Conservation (phyloP, 169 alveolate species). For the Plasmodium gallinaceum region DNA sequence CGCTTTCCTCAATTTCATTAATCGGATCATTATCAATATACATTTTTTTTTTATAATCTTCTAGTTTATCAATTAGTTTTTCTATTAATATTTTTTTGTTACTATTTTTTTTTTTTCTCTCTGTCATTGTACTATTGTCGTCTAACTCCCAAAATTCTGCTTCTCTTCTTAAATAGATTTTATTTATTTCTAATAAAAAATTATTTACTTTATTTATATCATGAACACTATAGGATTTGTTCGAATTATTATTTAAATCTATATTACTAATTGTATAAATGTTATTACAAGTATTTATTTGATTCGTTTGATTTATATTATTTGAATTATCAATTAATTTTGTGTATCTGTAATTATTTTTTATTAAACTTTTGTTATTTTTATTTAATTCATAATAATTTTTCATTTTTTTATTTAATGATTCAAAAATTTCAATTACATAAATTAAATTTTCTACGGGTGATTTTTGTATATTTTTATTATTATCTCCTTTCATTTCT, state of each 20-base stretch:
- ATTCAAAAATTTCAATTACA: constrained; percentile 25
- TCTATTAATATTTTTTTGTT: constrained; percentile 36
- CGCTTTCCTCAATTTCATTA: constrained; percentile 81
- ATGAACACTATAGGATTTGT: not conserved
- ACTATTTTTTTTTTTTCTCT: constrained; percentile 10
- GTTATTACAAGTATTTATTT: not conserved
- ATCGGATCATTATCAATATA: constrained; percentile 84
- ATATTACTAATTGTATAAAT: not conserved
- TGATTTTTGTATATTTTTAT: not conserved
- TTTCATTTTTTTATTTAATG: constrained; percentile 38
- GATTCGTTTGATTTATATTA: not conserved
- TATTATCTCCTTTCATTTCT: not conserved
- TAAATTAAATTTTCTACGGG: constrained; percentile 26
- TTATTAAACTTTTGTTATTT: constrained; percentile 18
- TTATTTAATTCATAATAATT: constrained; percentile 24
- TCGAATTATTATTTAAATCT: not conserved
- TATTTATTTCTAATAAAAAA: constrained; percentile 47
- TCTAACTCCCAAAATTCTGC: constrained; percentile 70
- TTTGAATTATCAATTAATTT: not conserved
- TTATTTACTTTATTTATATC: constrained; percentile 18
- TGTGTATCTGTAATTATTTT: constrained; percentile 20
- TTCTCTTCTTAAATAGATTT: constrained; percentile 60
- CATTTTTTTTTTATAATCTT: constrained; percentile 82
- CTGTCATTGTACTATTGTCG: constrained; percentile 20
- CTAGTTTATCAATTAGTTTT: constrained; percentile 79